These are phyloP conservation scores for Metschnikowia orientalis DNA, from an alignment of 805 yeast genomes.

Conservation along the genomic window DNA sequence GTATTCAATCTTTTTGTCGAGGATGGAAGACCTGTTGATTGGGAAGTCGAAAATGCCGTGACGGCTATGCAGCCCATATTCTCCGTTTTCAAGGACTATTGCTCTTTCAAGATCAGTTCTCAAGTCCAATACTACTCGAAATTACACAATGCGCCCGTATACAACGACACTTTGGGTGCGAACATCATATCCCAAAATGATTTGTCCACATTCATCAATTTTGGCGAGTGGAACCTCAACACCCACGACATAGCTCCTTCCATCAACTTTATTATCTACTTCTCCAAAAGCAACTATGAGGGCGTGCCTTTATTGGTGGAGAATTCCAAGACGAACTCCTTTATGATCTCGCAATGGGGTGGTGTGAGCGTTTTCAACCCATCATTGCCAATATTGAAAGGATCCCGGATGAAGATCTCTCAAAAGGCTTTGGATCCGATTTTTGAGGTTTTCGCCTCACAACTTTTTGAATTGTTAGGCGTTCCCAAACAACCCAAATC, in stretches of 20 bases:
- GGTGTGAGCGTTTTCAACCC: constrained; percentile 59
- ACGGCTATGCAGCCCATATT: constrained; percentile 55
- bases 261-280: constrained; percentile 65
- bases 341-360: constrained; percentile 86
- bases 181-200: constrained; percentile 45
- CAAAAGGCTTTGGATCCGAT: constrained; percentile 49
- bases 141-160: constrained; percentile 25
- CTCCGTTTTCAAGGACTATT: constrained; percentile 45
- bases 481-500: constrained; percentile 55
- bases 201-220: constrained; percentile 73
- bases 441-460: constrained; percentile 68
- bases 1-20: constrained; percentile 73
- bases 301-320: constrained; percentile 48
- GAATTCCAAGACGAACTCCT: constrained; percentile 50
- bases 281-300: constrained; percentile 46
- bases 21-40: constrained; percentile 57
- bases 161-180: constrained; percentile 21
- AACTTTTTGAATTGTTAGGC: constrained; percentile 70
- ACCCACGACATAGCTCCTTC: constrained; percentile 59
- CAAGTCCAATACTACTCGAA: constrained; percentile 69
- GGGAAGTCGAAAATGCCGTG: constrained; percentile 66
- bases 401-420: constrained; percentile 24
- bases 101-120: constrained; percentile 73
- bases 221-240: constrained; percentile 75
- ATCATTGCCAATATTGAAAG: constrained; percentile 20